Evolutionary conservation across 257 asterid genomes (phyloP).

Genomic region (Jacaranda copaia): DNA sequence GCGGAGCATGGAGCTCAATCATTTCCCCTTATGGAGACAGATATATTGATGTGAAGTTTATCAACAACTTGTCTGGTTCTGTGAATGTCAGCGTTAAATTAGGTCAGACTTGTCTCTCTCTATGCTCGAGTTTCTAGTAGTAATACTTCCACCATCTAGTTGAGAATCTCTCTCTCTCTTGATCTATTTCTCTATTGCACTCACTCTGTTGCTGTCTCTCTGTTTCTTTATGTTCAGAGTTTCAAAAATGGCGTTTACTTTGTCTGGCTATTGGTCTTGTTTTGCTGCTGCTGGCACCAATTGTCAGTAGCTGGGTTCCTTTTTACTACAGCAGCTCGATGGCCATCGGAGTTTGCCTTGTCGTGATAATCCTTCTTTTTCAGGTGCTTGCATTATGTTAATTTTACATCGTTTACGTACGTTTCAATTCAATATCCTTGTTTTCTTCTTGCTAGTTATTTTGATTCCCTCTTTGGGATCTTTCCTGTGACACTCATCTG

Average conservation of each 20-base stretch:
- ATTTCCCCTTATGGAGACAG: constrained; percentile 75
- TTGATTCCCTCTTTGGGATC: not conserved
- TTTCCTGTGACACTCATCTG: not conserved
- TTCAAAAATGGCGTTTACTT: constrained; percentile 75
- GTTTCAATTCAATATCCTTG: constrained; percentile 8
- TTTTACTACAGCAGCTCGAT: constrained; percentile 93
- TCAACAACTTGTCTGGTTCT: constrained; percentile 69
- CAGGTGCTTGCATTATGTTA: constrained; percentile 60
- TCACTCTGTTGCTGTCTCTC: constrained; percentile 28
- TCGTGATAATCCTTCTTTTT: constrained; percentile 77
- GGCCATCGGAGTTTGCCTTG: constrained; percentile 88
- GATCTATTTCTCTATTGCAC: not conserved
- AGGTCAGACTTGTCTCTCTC: constrained; percentile 51
- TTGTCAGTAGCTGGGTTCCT: constrained; percentile 92
- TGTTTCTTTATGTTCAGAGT: constrained; percentile 55
- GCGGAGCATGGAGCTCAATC: constrained; percentile 63
- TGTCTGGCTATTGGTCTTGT: constrained; percentile 72
- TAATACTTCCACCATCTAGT: constrained; percentile 3
- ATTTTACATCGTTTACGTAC: constrained; percentile 7
- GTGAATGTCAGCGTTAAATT: constrained; percentile 59
- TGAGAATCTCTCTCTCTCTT: constrained; percentile 1
- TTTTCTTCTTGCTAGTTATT: not conserved
- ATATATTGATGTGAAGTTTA: constrained; percentile 79
- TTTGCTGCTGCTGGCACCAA: constrained; percentile 75
- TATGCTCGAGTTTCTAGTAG: constrained; percentile 25